These are phyloP conservation scores for Drosera capensis DNA, from an alignment of 148 eudicot genomes.

Conservation along the genomic window DNA sequence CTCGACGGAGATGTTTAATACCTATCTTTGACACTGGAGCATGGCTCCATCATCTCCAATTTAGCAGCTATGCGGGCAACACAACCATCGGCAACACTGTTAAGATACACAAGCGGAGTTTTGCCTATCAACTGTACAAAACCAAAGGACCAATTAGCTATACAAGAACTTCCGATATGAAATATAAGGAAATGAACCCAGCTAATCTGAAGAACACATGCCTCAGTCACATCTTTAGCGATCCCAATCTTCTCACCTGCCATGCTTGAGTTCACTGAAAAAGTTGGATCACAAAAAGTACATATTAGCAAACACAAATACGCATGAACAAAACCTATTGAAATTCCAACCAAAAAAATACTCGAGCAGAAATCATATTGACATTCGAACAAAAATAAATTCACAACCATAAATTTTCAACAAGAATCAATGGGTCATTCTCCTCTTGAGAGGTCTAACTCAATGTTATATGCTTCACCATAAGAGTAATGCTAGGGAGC, in stretches of 20 bases:
- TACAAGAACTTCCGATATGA: background rate
- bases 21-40: constrained; percentile 78
- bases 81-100: constrained; percentile 68
- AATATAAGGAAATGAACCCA: background rate
- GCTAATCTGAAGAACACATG: background rate
- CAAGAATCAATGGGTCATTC: too few species aligned
- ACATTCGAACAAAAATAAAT: too few species aligned
- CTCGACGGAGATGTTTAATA: background rate
- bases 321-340: too few species aligned
- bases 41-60: constrained; percentile 85
- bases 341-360: too few species aligned
- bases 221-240: background rate
- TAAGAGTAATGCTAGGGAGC: too few species aligned
- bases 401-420: too few species aligned
- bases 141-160: constrained; percentile 1
- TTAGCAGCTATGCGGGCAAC: constrained; percentile 74
- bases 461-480: too few species aligned
- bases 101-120: constrained; percentile 79
- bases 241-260: constrained; percentile 7
- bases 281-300: too few species aligned
- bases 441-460: too few species aligned
- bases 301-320: too few species aligned
- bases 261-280: background rate
- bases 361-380: too few species aligned
- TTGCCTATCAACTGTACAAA: constrained; percentile 54